Percentiles rank a stretch among this genome's conserved stretches.
Evolutionary conservation across 73 alveolate genomes (phyloP).

Genomic region (Paraurostyla sp.): DNA sequence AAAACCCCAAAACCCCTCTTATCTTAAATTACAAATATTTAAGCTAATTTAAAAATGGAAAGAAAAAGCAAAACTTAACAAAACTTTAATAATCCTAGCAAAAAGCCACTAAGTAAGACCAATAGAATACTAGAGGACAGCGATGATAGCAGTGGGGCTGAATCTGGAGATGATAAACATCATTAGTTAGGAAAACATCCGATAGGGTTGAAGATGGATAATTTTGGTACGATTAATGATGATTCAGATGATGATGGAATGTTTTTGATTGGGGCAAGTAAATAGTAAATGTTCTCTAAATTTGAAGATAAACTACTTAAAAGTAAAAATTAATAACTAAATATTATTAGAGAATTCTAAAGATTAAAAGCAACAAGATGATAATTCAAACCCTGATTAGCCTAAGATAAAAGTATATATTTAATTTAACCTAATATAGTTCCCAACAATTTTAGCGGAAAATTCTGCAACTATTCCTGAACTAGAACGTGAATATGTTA

Average conservation of each 20-base stretch:
- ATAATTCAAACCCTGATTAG: neutral
- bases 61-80: slow-evolving; percentile 7
- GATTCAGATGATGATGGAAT: slow-evolving; percentile 30
- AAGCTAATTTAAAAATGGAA: neutral
- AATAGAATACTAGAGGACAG: neutral
- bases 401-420: slow-evolving; percentile 27
- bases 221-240: neutral
- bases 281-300: slow-evolving; percentile 32
- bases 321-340: neutral
- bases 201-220: neutral
- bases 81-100: neutral
- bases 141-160: neutral
- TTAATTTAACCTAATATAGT: neutral
- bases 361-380: neutral
- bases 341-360: neutral
- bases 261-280: neutral
- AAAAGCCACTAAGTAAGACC: neutral
- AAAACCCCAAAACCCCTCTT: slow-evolving; percentile 41
- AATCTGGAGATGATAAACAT: neutral
- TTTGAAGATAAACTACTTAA: slow-evolving; percentile 33
- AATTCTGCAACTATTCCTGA: slow-evolving; percentile 37
- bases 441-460: slow-evolving; percentile 47
- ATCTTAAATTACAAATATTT: neutral
- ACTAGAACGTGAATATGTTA: slow-evolving; percentile 6
- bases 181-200: neutral